Conservation (phyloP, 345 rosid genomes). For the Arabidopsis thaliana region TAIR10.1 NC_003074.8:6646501-6647000, state of each 20-base stretch:
- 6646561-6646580: slow-evolving; percentile 42
- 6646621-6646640: slow-evolving; percentile 90
- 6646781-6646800: slow-evolving; percentile 85
- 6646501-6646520: slow-evolving; percentile 1
- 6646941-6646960: slow-evolving; percentile 27
- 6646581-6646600: slow-evolving; percentile 59
- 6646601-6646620: slow-evolving; percentile 82
- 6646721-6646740: background rate
- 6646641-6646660: slow-evolving; percentile 82
- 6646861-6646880: slow-evolving; percentile 92
- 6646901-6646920: background rate
- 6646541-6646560: slow-evolving; percentile 6
- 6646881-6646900: slow-evolving; percentile 96
- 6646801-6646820: slow-evolving; percentile 88
- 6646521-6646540: slow-evolving; percentile 18
- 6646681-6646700: slow-evolving; percentile 91
- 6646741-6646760: slow-evolving; percentile 24
- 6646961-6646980: slow-evolving; percentile 17
- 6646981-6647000: slow-evolving; percentile 66
- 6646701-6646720: slow-evolving; percentile 89
- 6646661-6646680: slow-evolving; percentile 88
- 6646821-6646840: slow-evolving; percentile 91
- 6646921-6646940: slow-evolving; percentile 30
- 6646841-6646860: slow-evolving; percentile 80
- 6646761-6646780: slow-evolving; percentile 41